Percentiles rank a stretch among this genome's conserved stretches.
Conservation (phyloP, 2,329 filamentous ascomycete species). For the Acarospora socialis region DNA sequence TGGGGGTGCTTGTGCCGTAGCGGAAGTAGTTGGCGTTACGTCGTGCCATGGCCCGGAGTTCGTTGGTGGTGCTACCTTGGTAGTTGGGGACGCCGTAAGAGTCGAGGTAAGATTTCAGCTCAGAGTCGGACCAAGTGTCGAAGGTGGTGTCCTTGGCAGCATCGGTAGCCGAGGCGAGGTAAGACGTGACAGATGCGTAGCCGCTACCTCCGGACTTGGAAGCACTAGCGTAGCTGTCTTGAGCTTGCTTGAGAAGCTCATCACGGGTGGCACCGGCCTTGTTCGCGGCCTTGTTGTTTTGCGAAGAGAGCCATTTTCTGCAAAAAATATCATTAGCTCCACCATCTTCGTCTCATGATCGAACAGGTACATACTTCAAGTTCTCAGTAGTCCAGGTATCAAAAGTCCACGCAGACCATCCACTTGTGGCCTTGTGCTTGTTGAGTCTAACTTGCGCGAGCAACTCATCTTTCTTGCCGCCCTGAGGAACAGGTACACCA, state of each 20-base stretch:
- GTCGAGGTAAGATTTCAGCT: conserved; percentile 67
- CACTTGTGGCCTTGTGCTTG: conserved; percentile 52
- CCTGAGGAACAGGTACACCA: conserved; percentile 59
- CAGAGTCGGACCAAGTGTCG: conserved; percentile 55
- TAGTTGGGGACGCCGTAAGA: conserved; percentile 58
- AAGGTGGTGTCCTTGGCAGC: conserved; percentile 52
- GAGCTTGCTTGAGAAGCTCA: conserved; percentile 50
- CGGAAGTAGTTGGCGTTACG: conserved; percentile 63
- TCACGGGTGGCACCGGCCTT: conserved; percentile 54
- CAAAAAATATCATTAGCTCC: conserved; percentile 33
- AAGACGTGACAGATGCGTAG: conserved; percentile 55
- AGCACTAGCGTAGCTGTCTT: conserved; percentile 32
- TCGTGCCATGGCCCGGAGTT: conserved; percentile 54
- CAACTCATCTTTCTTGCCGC: conserved; percentile 56
- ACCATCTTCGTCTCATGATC: conserved; percentile 32
- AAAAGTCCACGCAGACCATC: conserved; percentile 63
- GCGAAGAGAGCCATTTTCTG: conserved; percentile 35
- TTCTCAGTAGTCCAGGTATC: conserved; percentile 62
- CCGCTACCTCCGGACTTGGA: conserved; percentile 31
- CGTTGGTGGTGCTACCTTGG: conserved; percentile 53
- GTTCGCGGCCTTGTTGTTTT: conserved; percentile 41
- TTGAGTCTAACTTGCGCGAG: conserved; percentile 60
- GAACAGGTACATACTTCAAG: conserved; percentile 37
- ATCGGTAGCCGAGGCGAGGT: conserved; percentile 51
- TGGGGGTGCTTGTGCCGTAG: conserved; percentile 55